Base-by-base conservation (phyloP, 441 rosid species). In the Sinapis alba region DNA sequence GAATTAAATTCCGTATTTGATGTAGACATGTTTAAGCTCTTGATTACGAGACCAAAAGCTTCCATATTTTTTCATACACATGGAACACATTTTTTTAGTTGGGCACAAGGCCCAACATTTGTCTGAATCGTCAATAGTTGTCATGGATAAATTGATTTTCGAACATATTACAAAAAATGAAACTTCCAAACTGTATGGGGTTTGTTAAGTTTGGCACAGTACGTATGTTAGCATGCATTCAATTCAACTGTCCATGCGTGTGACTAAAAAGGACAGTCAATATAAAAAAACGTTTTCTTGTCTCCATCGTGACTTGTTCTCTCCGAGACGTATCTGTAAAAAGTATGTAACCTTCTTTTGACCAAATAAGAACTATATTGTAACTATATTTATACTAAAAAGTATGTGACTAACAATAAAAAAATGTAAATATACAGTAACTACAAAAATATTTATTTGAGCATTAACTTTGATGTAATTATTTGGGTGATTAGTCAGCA, bases 311-410 rank as follows among this genome's bases (percentile, higher is more conserved):
- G 15, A 53, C 65, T 54, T 34, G 30, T 53, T 27, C 65, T 38
- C 53, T 68, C 32, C 9, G 41, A 24, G 27, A 24, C 27, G 79
- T 75, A 51, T 20, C 63, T 62, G 74, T 75, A 70, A 74, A 75
- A 75, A 69, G 20, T 53, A 41, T 27, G 36, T 15, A 7, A 69
- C 51, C 20, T 53, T 62, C 10, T 53, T 74, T 68, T 64, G 74
- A 64, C 62, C 38, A 43, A 38, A 38, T 34, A 34, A 34, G 41
- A 34, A 34, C 41, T 34, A 34, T 34, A 34, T 34, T 34, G 41
- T 30, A 30, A 30, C 36, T 1, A 30, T 30, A 34, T 34, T 34
- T 34, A 34, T 34, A 34, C 41, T 34, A 34, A 34, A 34, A 34
- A 7, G 41, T 8, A 34, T 34, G 41, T 34, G 10, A 34, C 41